Conservation (phyloP, 768 basidiomycete species). For the Mycena capillaripes region DNA sequence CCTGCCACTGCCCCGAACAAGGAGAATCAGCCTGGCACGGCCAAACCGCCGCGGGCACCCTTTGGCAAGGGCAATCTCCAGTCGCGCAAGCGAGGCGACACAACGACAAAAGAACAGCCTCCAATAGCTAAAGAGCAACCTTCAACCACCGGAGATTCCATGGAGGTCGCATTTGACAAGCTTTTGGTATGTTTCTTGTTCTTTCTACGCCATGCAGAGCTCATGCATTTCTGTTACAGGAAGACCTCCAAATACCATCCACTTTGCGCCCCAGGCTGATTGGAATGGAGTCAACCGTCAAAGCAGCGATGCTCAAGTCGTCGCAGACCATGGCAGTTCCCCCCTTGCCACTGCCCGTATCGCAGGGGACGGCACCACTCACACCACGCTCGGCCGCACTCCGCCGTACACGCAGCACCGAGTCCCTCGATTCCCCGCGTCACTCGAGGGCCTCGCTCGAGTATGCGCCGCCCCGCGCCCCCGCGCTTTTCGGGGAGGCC, state of each 20-base stretch:
- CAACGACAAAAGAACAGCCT: constrained; percentile 58
- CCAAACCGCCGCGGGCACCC: constrained; percentile 36
- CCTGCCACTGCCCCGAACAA: constrained; percentile 63
- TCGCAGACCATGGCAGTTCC: constrained; percentile 73
- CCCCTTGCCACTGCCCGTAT: constrained; percentile 41
- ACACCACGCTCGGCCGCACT: constrained; percentile 66
- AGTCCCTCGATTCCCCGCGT: constrained; percentile 74
- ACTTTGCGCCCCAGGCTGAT: constrained; percentile 83
- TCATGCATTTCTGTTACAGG: constrained; percentile 57
- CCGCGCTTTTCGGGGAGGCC: constrained; percentile 53
- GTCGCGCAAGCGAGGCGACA: constrained; percentile 57
- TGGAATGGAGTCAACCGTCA: constrained; percentile 87
- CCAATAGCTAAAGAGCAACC: neutral
- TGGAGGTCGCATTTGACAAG: constrained; percentile 83
- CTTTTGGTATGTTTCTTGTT: constrained; percentile 71
- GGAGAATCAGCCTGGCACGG: constrained; percentile 70
- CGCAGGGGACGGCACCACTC: constrained; percentile 49
- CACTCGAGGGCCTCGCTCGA: constrained; percentile 57
- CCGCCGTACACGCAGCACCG: constrained; percentile 80
- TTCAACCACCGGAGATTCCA: constrained; percentile 48
- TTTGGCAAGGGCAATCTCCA: constrained; percentile 45
- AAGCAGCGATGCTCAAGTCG: constrained; percentile 93
- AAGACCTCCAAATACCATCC: constrained; percentile 90
- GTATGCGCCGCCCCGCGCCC: constrained; percentile 52
- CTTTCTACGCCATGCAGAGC: neutral